Base-by-base conservation (phyloP, 1,284 basidiomycete genomes). In the Boletus calvinii region DNA sequence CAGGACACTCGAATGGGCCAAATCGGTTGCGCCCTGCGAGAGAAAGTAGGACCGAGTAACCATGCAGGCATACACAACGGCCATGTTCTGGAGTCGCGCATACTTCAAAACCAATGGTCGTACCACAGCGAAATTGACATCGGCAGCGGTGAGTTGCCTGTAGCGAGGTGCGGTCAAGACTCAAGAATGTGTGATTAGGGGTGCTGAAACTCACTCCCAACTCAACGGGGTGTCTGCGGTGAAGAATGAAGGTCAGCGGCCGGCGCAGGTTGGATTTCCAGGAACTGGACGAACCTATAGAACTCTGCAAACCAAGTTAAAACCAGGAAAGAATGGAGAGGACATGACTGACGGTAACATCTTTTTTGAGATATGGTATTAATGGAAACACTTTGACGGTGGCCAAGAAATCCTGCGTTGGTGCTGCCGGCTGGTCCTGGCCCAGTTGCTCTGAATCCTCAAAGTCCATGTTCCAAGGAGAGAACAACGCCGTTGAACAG, bases 41-140 rank as follows among this genome's bases (percentile, higher is more conserved):
- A 79, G 67, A 58, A 79, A 83, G 63, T 79, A 77, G n/a, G 78
- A 76, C 40, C 81, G 77, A 24, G 80, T 76, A 35, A 89, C 85
- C 61, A 92, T 82, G 62, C 86, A 88, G 2, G 83, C 84, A 62
- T 88, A 90, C 18, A 90, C 80, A 39, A 81, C 74, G 1, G 88
- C 81, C 71, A 88, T 78, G 62, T 92, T 91, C 55, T 81, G 75
- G 42, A 88, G 77, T 53, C 78, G 79, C 22, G 90, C 85, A 73
- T 91, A 93, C 61, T 87, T 90, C 63, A 81, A 74, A 3, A 93
- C 86, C 24, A 94, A 71, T 1, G 92, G 92, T 10, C 91, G 80
- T 26, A 94, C 83, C 48, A 94, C 75, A 6, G 87, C 79, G 61
- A 92, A 92, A 64, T 92, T 90, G 71, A 95, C 80, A 60, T 93